These are phyloP conservation scores for Dendrobium nobile DNA, from an alignment of 106 monocot genomes.

Conservation along the genomic window DNA sequence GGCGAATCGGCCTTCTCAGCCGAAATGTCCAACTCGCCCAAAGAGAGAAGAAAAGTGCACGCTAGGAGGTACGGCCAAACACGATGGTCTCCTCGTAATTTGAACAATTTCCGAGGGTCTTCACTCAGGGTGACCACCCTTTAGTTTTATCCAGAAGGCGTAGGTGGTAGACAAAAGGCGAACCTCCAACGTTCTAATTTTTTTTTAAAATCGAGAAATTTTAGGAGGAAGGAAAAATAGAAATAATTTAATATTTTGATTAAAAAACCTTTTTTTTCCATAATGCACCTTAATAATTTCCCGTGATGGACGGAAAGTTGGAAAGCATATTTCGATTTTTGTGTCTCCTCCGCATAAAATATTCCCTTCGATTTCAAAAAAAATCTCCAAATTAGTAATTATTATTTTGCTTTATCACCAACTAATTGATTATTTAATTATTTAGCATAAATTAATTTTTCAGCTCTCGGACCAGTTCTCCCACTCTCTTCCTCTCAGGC, in stretches of 20 bases:
- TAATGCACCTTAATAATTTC: not conserved
- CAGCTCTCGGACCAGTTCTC: not conserved
- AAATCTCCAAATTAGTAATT: conserved; percentile 4
- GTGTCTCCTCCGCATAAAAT: conserved; percentile 12
- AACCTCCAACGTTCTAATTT: not conserved
- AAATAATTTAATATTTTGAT: not conserved
- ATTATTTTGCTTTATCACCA: conserved; percentile 9
- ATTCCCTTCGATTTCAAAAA: conserved; percentile 4
- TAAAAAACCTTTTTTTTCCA: not conserved
- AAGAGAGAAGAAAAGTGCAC: not conserved
- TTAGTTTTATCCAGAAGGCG: not conserved
- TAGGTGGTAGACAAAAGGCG: not conserved
- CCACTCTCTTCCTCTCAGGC: not conserved
- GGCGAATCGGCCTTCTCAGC: not conserved
- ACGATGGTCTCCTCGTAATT: not conserved
- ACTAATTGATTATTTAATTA: conserved; percentile 5
- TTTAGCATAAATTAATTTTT: not conserved
- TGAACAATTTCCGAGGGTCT: not conserved
- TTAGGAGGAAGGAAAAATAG: not conserved
- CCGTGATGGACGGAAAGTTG: conserved; percentile 4
- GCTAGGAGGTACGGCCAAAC: not conserved
- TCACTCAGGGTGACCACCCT: not conserved
- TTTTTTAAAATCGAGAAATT: not conserved
- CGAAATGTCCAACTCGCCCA: too few species aligned
- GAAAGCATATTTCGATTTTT: conserved; percentile 24